A percentile compares a stretch with the other conserved stretches of the same genome.
phyloP scores from a whole-genome alignment of 352 stramenopile genomes.

The Phytophthora quininea region DNA sequence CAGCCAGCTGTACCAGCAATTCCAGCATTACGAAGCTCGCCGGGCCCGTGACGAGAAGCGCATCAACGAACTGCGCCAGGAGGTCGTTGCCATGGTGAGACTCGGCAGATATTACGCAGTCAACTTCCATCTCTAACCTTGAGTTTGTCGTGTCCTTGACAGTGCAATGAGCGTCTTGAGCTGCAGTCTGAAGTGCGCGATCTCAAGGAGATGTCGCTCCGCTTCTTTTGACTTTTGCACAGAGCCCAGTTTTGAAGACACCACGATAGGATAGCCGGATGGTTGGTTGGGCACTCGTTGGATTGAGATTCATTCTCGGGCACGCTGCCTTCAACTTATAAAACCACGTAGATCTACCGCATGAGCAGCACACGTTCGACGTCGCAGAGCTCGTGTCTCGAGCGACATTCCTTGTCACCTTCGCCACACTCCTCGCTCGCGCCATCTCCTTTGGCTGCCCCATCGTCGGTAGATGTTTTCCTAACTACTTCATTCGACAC shows the following conservation, averaged over 20 bases:
- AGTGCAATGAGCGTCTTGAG: conserved; percentile 65
- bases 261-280: not conserved
- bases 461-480: conserved; percentile 26
- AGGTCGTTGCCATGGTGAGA: conserved; percentile 62
- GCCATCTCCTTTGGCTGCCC: conserved; percentile 8
- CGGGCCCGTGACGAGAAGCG: conserved; percentile 58
- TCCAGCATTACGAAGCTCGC: conserved; percentile 43
- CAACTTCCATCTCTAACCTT: conserved; percentile 6
- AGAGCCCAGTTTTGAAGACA: not conserved
- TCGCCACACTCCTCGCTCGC: conserved; percentile 12
- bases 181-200: conserved; percentile 65
- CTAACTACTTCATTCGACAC: conserved; percentile 33
- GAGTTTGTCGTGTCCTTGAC: conserved; percentile 5
- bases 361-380: conserved; percentile 16
- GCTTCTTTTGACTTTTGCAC: conserved; percentile 44
- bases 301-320: conserved; percentile 2
- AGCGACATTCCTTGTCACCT: conserved; percentile 17
- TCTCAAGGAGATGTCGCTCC: conserved; percentile 56
- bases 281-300: conserved; percentile 20
- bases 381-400: conserved; percentile 16
- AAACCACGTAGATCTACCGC: conserved; percentile 36
- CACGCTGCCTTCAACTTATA: conserved; percentile 34
- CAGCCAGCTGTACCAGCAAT: conserved; percentile 62
- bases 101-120: not conserved
- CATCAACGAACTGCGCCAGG: conserved; percentile 57